Conservation (phyloP, 768 basidiomycete species). For the Mycena galericulata region DNA sequence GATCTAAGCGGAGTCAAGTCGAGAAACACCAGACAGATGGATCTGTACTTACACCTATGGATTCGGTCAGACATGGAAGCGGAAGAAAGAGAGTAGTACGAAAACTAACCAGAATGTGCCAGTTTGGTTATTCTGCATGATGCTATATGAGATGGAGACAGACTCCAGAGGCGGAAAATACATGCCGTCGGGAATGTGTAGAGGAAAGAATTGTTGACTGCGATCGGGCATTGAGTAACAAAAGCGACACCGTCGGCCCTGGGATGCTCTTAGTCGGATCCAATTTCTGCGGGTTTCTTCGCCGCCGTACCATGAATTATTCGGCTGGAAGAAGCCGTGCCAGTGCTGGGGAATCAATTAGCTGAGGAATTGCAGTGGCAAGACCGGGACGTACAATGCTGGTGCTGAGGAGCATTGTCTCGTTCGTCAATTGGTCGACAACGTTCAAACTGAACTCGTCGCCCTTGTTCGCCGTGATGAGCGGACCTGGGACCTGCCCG, state of each 20-base stretch:
- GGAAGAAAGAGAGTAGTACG: too few species aligned
- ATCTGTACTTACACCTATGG: too few species aligned
- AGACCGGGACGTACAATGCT: slow-evolving; percentile 31
- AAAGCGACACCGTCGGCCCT: slow-evolving; percentile 27
- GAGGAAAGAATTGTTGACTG: slow-evolving; percentile 30
- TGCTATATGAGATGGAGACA: slow-evolving; percentile 37
- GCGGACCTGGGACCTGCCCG: slow-evolving; percentile 54
- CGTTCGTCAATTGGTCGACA: slow-evolving; percentile 49
- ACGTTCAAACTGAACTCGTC: slow-evolving; percentile 52
- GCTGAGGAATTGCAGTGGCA: background rate
- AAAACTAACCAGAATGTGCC: slow-evolving; percentile 26
- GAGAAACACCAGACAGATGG: too few species aligned
- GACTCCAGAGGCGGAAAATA: background rate
- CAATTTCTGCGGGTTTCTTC: slow-evolving; percentile 28
- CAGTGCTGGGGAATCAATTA: slow-evolving; percentile 50
- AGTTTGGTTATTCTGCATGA: slow-evolving; percentile 48
- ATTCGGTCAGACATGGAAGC: too few species aligned
- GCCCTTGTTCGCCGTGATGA: slow-evolving; percentile 45
- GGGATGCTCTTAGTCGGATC: background rate
- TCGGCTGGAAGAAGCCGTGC: slow-evolving; percentile 52
- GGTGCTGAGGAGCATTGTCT: slow-evolving; percentile 51
- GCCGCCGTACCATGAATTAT: slow-evolving; percentile 51
- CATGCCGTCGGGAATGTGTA: slow-evolving; percentile 11
- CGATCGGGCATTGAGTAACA: slow-evolving; percentile 53
- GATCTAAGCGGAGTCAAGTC: too few species aligned